Evolutionary conservation across 495 filamentous ascomycete genomes (phyloP).

Genomic region (Xylaria flabelliformis): DNA sequence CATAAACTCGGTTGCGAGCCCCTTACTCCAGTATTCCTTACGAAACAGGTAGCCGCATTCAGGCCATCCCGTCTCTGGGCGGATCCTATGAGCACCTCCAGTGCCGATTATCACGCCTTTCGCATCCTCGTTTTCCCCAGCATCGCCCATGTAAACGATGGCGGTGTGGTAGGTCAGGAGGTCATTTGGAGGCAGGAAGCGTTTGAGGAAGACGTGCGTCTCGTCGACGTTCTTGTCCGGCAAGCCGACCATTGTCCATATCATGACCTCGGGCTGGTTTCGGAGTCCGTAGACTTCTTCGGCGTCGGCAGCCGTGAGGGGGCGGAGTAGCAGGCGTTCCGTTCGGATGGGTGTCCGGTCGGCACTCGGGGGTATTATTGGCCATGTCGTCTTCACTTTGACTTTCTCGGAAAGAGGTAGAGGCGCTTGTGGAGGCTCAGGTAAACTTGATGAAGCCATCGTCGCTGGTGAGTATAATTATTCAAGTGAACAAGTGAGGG

Average conservation of each 20-base stretch:
- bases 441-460: slow-evolving; percentile 17
- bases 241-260: slow-evolving; percentile 45
- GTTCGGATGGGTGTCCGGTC: slow-evolving; percentile 45
- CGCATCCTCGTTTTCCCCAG: slow-evolving; percentile 30
- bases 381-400: slow-evolving; percentile 21
- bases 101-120: slow-evolving; percentile 33
- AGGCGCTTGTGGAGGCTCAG: not conserved
- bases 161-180: slow-evolving; percentile 38
- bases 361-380: slow-evolving; percentile 34
- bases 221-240: slow-evolving; percentile 48
- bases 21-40: slow-evolving; percentile 47
- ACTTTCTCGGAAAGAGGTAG: not conserved
- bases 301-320: slow-evolving; percentile 46
- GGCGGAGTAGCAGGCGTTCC: slow-evolving; percentile 53
- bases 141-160: slow-evolving; percentile 34
- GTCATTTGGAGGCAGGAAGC: slow-evolving; percentile 46
- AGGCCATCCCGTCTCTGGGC: slow-evolving; percentile 35
- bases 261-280: slow-evolving; percentile 59
- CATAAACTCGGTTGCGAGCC: slow-evolving; percentile 47
- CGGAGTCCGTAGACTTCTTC: slow-evolving; percentile 48
- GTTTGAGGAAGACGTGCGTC: slow-evolving; percentile 45
- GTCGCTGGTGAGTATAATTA: not conserved
- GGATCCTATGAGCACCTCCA: slow-evolving; percentile 28
- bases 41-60: slow-evolving; percentile 48
- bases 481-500: not conserved